A percentile compares a stretch with the other conserved stretches of the same genome.
These are phyloP conservation scores for Colletotrichum gigasporum DNA, from an alignment of 2,329 filamentous ascomycete genomes.

Conservation along the genomic window DNA sequence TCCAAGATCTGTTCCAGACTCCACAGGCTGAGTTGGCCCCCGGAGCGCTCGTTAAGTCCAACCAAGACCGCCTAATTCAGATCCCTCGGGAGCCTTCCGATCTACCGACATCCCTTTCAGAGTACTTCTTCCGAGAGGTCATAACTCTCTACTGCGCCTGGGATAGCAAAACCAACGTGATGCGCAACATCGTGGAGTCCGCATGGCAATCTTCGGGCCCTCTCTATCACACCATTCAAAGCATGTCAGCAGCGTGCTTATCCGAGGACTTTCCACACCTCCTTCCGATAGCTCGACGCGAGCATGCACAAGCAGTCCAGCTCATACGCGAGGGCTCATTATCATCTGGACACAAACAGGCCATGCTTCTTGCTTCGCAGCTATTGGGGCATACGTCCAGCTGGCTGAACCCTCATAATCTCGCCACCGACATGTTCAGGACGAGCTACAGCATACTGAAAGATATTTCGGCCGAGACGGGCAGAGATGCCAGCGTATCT, in stretches of 20 bases:
- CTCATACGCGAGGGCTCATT: not conserved
- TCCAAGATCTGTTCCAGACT: not conserved
- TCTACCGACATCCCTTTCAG: constrained; percentile 24
- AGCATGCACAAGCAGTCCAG: constrained; percentile 29
- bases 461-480: not conserved
- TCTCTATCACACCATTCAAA: constrained; percentile 69
- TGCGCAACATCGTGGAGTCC: constrained; percentile 35
- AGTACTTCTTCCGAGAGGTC: constrained; percentile 36
- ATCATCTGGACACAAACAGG: not conserved
- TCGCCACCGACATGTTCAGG: constrained; percentile 33
- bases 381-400: constrained; percentile 34
- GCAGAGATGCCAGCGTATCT: not conserved
- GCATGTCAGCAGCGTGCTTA: constrained; percentile 70
- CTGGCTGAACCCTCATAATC: constrained; percentile 35
- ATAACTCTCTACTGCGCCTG: constrained; percentile 35
- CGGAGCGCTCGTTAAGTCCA: fast-evolving
- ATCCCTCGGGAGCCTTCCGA: constrained; percentile 22
- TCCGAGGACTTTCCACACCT: constrained; percentile 50
- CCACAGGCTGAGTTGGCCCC: fast-evolving
- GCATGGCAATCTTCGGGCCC: constrained; percentile 64
- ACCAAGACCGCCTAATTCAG: fast-evolving
- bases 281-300: constrained; percentile 1
- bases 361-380: constrained; percentile 21
- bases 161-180: constrained; percentile 35
- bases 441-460: constrained; percentile 11